phyloP scores from a whole-genome alignment of 306 rosid genomes.

The Malus sylvestris region DNA sequence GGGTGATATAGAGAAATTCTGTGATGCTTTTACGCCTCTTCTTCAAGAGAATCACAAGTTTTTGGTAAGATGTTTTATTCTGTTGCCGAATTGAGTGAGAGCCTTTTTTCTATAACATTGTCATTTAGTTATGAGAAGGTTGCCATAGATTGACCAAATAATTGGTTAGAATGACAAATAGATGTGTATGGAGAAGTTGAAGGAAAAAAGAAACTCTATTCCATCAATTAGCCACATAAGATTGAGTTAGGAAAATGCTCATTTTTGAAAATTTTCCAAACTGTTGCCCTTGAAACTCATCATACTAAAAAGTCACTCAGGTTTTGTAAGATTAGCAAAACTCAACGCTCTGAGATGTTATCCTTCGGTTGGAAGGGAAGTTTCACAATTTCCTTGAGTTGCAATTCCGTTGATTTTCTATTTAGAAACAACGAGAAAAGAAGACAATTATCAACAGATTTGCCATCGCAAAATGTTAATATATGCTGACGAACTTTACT shows the following conservation, averaged over 20 bases:
- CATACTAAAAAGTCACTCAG: neutral
- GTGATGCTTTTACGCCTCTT: conserved; percentile 56
- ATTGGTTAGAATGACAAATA: neutral
- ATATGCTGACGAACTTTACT: neutral
- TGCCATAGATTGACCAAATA: neutral
- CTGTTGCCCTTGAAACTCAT: neutral
- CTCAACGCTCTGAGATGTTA: neutral
- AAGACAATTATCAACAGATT: neutral
- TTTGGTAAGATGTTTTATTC: conserved; percentile 47
- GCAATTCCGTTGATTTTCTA: neutral
- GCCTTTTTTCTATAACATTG: neutral
- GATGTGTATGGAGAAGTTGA: too few relatives aligned
- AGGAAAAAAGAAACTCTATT: neutral
- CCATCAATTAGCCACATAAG: neutral
- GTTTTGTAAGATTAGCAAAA: neutral
- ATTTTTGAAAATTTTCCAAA: neutral
- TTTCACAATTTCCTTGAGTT: neutral
- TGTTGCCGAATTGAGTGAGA: conserved; percentile 1
- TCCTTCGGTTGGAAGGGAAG: neutral
- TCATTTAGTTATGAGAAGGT: neutral
- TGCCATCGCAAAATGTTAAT: neutral
- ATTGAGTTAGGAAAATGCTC: neutral
- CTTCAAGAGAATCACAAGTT: conserved; percentile 91
- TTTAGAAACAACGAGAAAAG: neutral
- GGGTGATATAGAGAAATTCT: conserved; percentile 68